Percentiles rank a stretch among this genome's conserved stretches.
Conservation (phyloP, 2,329 filamentous ascomycete genomes). For the Calonectria fujianensis region DNA sequence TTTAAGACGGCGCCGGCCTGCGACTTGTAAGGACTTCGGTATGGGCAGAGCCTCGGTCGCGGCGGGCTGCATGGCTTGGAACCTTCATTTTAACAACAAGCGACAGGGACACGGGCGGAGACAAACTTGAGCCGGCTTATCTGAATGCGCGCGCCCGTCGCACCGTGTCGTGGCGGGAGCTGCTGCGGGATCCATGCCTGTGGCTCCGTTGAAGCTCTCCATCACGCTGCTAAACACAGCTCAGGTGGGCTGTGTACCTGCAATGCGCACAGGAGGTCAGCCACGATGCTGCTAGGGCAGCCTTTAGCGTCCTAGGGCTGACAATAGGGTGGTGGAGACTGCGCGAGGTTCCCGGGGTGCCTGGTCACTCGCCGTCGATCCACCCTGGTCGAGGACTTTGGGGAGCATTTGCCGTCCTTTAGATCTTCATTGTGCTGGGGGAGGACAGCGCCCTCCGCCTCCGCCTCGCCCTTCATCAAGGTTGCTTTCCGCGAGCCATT, state of each 20-base stretch:
- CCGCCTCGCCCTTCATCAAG: neutral
- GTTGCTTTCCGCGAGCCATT: neutral
- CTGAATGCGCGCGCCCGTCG: constrained; percentile 21
- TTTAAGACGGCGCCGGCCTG: constrained; percentile 37
- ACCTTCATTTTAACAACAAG: constrained; percentile 50
- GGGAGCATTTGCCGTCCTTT: constrained; percentile 22
- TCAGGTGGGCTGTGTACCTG: constrained; percentile 47
- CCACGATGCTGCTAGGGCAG: constrained; percentile 26
- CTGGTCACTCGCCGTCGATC: constrained; percentile 29
- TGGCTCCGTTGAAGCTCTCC: constrained; percentile 27
- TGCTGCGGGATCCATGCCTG: constrained; percentile 14
- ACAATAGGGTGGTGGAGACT: constrained; percentile 45
- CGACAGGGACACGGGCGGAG: constrained; percentile 49
- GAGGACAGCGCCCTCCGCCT: neutral
- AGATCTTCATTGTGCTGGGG: constrained; percentile 3
- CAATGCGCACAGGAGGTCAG: constrained; percentile 37
- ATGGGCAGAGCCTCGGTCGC: constrained; percentile 38
- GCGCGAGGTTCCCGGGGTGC: constrained; percentile 1
- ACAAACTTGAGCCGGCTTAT: constrained; percentile 45
- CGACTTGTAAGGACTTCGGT: constrained; percentile 40
- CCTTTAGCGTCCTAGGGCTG: constrained; percentile 54
- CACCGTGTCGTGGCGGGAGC: constrained; percentile 23
- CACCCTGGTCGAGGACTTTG: constrained; percentile 5
- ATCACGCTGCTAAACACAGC: constrained; percentile 29
- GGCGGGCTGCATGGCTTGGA: constrained; percentile 39